Conservation (phyloP, 352 stramenopile species). For the Elongisporangium anandrum region DNA sequence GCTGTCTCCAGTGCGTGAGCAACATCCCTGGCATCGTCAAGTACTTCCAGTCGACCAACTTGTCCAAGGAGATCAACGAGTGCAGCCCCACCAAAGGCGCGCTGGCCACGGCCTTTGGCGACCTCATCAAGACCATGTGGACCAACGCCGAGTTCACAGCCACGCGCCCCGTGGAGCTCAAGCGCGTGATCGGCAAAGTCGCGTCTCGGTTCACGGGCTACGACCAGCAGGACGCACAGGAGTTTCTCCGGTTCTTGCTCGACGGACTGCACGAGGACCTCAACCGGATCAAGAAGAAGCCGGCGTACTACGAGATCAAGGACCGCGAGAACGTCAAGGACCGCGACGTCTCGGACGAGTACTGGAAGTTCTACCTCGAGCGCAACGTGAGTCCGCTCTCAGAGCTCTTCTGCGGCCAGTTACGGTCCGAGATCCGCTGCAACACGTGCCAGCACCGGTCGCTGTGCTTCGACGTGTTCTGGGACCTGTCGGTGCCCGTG, state of each 20-base stretch:
- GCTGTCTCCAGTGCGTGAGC: constrained; percentile 80
- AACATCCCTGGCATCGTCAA: constrained; percentile 47
- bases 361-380: constrained; percentile 84
- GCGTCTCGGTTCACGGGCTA: constrained; percentile 73
- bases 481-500: constrained; percentile 71
- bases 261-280: constrained; percentile 87
- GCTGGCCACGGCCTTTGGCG: constrained; percentile 55
- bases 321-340: constrained; percentile 41
- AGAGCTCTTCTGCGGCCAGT: constrained; percentile 80
- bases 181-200: constrained; percentile 70
- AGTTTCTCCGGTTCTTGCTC: constrained; percentile 88
- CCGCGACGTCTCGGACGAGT: constrained; percentile 64
- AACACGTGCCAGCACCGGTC: constrained; percentile 65
- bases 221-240: constrained; percentile 88
- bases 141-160: constrained; percentile 47
- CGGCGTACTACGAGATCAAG: constrained; percentile 75
- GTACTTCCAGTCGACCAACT: constrained; percentile 46
- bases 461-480: constrained; percentile 84
- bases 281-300: constrained; percentile 68
- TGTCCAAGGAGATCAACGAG: constrained; percentile 50
- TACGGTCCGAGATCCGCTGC: constrained; percentile 74
- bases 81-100: constrained; percentile 55
- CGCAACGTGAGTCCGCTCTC: constrained; percentile 67
- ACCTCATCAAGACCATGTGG: constrained; percentile 71
- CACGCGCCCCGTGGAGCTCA: constrained; percentile 60